These are phyloP conservation scores for Zygoascus tannicola DNA, from an alignment of 805 yeast genomes.

Conservation along the genomic window DNA sequence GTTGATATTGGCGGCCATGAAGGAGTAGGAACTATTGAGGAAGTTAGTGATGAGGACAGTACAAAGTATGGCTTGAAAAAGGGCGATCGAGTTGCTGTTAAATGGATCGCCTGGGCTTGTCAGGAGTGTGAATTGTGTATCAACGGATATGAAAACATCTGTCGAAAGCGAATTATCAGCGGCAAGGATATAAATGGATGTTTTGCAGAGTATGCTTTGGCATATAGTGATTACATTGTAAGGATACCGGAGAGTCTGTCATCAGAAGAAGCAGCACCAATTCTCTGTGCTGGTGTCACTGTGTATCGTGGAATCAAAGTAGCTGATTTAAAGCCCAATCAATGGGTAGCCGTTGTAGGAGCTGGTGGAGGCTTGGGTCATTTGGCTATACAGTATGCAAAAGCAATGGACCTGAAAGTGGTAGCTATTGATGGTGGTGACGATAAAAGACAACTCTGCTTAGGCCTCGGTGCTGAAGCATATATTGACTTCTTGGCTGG, in stretches of 20 bases:
- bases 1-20: too few species aligned
- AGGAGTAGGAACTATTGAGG: too few species aligned
- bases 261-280: constrained; percentile 34
- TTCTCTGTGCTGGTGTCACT: constrained; percentile 55
- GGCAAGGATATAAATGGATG: too few species aligned
- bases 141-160: too few species aligned
- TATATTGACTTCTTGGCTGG: constrained; percentile 40
- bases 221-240: constrained; percentile 37
- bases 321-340: constrained; percentile 41
- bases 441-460: constrained; percentile 39
- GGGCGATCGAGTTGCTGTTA: too few species aligned
- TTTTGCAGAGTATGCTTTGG: too few species aligned
- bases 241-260: constrained; percentile 32
- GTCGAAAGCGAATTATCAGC: too few species aligned
- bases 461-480: constrained; percentile 44
- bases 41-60: too few species aligned
- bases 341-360: constrained; percentile 53
- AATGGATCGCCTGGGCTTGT: too few species aligned
- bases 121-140: too few species aligned
- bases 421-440: constrained; percentile 49
- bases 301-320: constrained; percentile 52
- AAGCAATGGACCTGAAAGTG: constrained; percentile 49
- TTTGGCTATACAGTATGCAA: constrained; percentile 49
- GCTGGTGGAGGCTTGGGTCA: constrained; percentile 59
- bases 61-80: too few species aligned